Evolutionary conservation across 331 rosid genomes (phyloP).

Genomic region (Phaseolus coccineus): DNA sequence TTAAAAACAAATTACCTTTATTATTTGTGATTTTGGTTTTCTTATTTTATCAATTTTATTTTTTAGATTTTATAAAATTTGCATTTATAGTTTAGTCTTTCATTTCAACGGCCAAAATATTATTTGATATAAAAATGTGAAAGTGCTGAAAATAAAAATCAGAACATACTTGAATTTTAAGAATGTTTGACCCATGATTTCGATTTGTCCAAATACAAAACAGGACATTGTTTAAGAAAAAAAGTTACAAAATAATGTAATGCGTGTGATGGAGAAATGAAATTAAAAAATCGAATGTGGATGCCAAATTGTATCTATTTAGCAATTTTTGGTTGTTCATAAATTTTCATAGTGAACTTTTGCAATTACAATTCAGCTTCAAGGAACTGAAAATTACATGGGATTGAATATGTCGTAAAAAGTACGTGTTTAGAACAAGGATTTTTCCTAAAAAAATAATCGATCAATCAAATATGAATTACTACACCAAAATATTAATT

Average conservation of each 20-base stretch:
- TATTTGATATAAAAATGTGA: neutral
- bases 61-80: too few species aligned
- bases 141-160: too few species aligned
- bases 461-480: constrained; percentile 47
- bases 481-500: constrained; percentile 37
- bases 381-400: constrained; percentile 46
- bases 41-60: too few species aligned
- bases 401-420: constrained; percentile 45
- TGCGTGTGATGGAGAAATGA: neutral
- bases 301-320: neutral
- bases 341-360: constrained; percentile 43
- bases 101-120: neutral
- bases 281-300: constrained; percentile 4
- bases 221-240: neutral
- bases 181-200: neutral
- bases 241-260: neutral
- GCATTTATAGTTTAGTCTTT: too few species aligned
- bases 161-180: neutral
- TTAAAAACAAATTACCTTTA: too few species aligned
- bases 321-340: constrained; percentile 31
- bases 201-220: neutral
- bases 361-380: constrained; percentile 46
- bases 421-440: constrained; percentile 33
- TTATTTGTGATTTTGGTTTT: too few species aligned
- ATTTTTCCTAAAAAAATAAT: constrained; percentile 43